Evolutionary conservation across 2,329 filamentous ascomycete species (phyloP), one percentile per base, ranked within the genome.

Genomic region (Penicillium sp.): DNA sequence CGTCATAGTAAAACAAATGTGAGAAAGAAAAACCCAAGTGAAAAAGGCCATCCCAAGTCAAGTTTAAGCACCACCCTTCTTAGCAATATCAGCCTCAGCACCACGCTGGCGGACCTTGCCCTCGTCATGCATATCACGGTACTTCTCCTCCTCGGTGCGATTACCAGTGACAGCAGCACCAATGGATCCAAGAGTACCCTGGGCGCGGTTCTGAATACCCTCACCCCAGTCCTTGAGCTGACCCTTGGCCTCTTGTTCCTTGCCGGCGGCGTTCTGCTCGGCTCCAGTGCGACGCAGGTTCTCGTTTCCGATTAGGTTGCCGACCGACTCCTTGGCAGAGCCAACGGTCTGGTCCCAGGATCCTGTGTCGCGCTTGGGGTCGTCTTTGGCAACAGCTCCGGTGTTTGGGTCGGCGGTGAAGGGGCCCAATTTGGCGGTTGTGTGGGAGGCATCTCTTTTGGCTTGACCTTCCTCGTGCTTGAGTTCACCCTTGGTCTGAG

Each of bases 281-380:
- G 85, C 84, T 5, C 93, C 93, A 25, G 86, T 72, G 47, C 85
- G 81, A 79, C 92, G 93, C 53, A 97, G 76, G 34, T 80, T 82
- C 76, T 94, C 88, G 62, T 84, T 86, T 59, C 92, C 93, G 27
- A 93, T 64, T 5, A 93, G 67, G 19, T 87, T 87, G 57, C 93
- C 93, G 1, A 94, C 62, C 5, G 87, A 80, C 73, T 97, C 91
- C 80, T 97, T 97, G 43, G 87, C 87, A 1, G 88, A 84, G 51
- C 92, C 93, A n/a, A 92, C 70, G 5, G 91, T 96, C 78, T 97
- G 92, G 79, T 96, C 91, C 87, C 89, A 95, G 19, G 82, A 82
- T 43, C 93, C 92, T 19, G 84, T 72, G 23, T 82, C 78, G 63
- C 92, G 90, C 72, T 93, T 81, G 11, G 87, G 80, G 75, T 90